These are phyloP conservation scores for Blakeslea trispora DNA, from an alignment of 371 early-diverging fungal species.

Conservation along the genomic window DNA sequence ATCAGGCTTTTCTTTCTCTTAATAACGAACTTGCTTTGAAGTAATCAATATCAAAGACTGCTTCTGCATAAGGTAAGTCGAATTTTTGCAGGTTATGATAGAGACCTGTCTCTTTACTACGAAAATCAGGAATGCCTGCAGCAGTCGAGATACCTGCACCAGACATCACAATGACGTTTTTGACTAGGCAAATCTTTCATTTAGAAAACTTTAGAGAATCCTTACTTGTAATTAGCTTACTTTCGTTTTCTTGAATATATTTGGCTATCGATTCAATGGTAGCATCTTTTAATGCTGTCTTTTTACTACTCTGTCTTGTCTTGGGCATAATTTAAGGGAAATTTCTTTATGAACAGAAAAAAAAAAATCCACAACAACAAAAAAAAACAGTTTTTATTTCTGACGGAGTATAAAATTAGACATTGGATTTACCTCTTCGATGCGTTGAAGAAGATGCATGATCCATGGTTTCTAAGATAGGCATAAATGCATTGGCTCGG, in stretches of 20 bases:
- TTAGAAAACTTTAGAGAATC: no score
- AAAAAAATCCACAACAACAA: no score
- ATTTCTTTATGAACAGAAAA: no score
- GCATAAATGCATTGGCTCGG: not conserved
- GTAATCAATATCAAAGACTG: conserved; percentile 92
- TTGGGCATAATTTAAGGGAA: no score
- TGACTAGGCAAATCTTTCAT: conserved; percentile 37
- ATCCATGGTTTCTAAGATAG: not conserved
- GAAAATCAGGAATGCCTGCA: conserved; percentile 92
- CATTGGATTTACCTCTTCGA: conserved; percentile 17
- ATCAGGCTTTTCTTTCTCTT: no score
- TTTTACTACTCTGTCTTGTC: conserved; percentile 7
- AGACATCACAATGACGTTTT: conserved; percentile 86
- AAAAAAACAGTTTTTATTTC: no score
- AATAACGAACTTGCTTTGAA: conserved; percentile 73
- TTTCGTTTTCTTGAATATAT: conserved; percentile 30
- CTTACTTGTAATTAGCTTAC: conserved; percentile 17
- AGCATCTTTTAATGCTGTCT: conserved; percentile 16
- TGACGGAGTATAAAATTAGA: no score
- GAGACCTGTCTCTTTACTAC: conserved; percentile 90
- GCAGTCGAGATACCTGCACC: conserved; percentile 96
- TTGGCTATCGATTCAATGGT: conserved; percentile 33
- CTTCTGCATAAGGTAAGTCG: conserved; percentile 89
- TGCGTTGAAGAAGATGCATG: conserved; percentile 1
- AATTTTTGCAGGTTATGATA: conserved; percentile 88